These are phyloP conservation scores for Yarrowia porcina DNA, from an alignment of 805 yeast genomes.

Conservation along the genomic window DNA sequence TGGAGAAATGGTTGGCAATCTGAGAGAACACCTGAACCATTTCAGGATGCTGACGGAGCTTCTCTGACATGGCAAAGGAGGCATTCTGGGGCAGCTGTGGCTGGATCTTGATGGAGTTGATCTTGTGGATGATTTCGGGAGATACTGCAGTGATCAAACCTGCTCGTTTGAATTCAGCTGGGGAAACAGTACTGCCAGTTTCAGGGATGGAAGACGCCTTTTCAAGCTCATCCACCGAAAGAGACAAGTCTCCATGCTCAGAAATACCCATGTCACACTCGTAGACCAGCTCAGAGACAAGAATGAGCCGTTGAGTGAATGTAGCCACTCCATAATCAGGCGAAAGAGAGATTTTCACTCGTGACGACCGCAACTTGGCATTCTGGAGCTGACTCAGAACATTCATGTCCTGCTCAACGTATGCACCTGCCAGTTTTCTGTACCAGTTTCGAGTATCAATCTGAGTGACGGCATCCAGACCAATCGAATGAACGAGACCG, in stretches of 20 bases:
- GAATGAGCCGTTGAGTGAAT: background rate
- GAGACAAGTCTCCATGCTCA: background rate
- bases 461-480: background rate
- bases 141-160: background rate
- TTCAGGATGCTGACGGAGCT: conserved; percentile 32
- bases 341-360: background rate
- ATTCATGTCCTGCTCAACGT: conserved; percentile 2
- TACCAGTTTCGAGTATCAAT: conserved; percentile 17
- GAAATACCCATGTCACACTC: background rate
- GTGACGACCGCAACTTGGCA: background rate
- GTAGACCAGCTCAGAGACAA: background rate
- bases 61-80: conserved; percentile 29
- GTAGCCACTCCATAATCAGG: background rate
- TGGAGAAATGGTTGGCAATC: conserved; percentile 31
- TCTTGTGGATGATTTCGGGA: background rate
- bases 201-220: background rate
- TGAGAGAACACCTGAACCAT: conserved; percentile 32
- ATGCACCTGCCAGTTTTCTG: background rate
- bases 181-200: background rate
- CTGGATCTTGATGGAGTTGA: background rate
- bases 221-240: background rate
- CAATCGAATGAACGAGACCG: background rate
- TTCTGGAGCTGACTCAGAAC: background rate
- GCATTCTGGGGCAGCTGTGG: background rate
- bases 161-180: background rate